These are phyloP conservation scores for Cytospora chrysosperma DNA, from an alignment of 2,329 filamentous ascomycete species.

Conservation along the genomic window DNA sequence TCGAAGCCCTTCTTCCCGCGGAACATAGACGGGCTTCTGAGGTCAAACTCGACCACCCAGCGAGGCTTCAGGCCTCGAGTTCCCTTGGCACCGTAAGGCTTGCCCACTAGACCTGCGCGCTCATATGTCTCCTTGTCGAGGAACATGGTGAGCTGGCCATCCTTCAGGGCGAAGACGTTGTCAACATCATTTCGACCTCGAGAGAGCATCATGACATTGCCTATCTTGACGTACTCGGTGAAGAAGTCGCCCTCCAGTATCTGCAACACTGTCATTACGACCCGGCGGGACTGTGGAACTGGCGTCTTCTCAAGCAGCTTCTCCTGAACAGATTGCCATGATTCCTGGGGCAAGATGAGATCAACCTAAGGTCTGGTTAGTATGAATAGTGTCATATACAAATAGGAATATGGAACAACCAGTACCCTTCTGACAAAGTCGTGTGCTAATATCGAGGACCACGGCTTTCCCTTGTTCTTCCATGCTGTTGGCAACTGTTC, in stretches of 20 bases:
- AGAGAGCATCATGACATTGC: slow-evolving; percentile 80
- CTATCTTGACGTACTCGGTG: slow-evolving; percentile 82
- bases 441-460: slow-evolving; percentile 64
- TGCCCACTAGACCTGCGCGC: slow-evolving; percentile 74
- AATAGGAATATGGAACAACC: background rate
- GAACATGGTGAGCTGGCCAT: slow-evolving; percentile 72
- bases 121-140: slow-evolving; percentile 83
- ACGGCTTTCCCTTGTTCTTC: slow-evolving; percentile 73
- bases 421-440: slow-evolving; percentile 67
- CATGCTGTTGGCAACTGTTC: slow-evolving; percentile 69
- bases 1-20: slow-evolving; percentile 83
- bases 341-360: slow-evolving; percentile 67
- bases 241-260: slow-evolving; percentile 76
- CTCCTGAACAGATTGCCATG: slow-evolving; percentile 53
- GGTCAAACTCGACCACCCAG: slow-evolving; percentile 75
- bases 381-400: background rate
- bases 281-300: slow-evolving; percentile 58
- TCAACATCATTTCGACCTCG: slow-evolving; percentile 70
- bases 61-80: slow-evolving; percentile 62
- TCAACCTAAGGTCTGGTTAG: slow-evolving; percentile 53
- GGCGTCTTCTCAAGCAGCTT: slow-evolving; percentile 44
- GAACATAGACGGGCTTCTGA: slow-evolving; percentile 73
- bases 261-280: slow-evolving; percentile 71
- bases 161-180: slow-evolving; percentile 67
- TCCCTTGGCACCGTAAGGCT: slow-evolving; percentile 59